A percentile compares a stretch with the other conserved stretches of the same genome.
phyloP scores from a whole-genome alignment of 352 stramenopile genomes.

The Pythium grandisporangium region DNA sequence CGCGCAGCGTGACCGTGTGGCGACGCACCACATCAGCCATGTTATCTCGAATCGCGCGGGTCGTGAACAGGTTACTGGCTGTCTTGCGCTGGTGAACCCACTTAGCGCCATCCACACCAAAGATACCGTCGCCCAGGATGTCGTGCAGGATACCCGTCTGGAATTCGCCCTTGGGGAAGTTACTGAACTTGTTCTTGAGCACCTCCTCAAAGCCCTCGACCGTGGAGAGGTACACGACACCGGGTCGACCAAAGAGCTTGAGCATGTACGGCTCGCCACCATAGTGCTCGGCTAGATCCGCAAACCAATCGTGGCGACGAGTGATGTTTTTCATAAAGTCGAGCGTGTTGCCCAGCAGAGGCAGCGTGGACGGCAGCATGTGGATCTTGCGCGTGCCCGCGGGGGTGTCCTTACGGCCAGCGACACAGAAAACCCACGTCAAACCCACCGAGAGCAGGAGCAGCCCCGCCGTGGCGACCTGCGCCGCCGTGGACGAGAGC shows the following conservation, averaged over 20 bases:
- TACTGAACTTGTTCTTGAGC: background rate
- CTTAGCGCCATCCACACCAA: conserved; percentile 31
- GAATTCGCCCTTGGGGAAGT: conserved; percentile 3
- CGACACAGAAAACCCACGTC: no score
- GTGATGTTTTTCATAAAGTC: background rate
- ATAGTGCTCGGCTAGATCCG: background rate
- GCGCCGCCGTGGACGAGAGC: no score
- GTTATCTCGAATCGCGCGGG: conserved; percentile 21
- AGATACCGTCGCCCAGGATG: conserved; percentile 42
- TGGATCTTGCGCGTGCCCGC: no score
- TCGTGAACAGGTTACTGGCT: conserved; percentile 37
- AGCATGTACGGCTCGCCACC: background rate
- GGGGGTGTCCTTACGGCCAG: no score
- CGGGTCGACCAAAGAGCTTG: background rate
- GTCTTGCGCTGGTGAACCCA: conserved; percentile 43
- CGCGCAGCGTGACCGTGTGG: conserved; percentile 19
- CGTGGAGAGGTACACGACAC: background rate
- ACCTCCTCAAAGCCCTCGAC: background rate
- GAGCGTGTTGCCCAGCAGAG: background rate
- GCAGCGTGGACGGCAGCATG: no score
- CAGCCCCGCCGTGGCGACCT: no score
- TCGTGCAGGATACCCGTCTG: conserved; percentile 15
- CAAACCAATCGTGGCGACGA: conserved; percentile 3
- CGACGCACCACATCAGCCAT: conserved; percentile 31
- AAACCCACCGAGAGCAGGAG: no score